phyloP scores from a whole-genome alignment of 1,284 basidiomycete genomes.

The Trichosporon sp. region DNA sequence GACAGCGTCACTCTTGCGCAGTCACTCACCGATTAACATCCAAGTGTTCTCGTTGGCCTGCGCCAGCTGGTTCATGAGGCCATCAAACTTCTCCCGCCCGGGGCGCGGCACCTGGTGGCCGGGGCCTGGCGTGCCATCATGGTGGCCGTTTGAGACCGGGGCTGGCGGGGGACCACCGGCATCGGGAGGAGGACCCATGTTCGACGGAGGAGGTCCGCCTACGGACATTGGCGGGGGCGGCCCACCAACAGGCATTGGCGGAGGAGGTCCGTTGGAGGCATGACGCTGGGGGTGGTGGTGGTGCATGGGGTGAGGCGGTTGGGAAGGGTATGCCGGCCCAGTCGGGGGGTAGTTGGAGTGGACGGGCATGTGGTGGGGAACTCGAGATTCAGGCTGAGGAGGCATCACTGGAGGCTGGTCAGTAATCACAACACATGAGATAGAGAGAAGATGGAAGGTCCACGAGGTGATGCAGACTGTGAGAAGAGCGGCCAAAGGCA shows the following conservation, averaged over 20 bases:
- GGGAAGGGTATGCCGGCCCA: conserved; percentile 29
- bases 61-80: conserved; percentile 60
- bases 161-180: conserved; percentile 26
- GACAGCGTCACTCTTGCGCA: neutral
- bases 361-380: conserved; percentile 33
- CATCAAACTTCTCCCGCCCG: conserved; percentile 48
- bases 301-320: conserved; percentile 33
- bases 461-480: neutral
- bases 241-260: conserved; percentile 32
- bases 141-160: conserved; percentile 40
- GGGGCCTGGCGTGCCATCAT: conserved; percentile 26
- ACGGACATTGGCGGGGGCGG: conserved; percentile 37
- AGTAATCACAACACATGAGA: neutral
- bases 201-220: conserved; percentile 29
- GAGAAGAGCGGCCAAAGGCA: neutral
- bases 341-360: conserved; percentile 33
- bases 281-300: conserved; percentile 38
- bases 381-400: conserved; percentile 27
- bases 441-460: neutral
- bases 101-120: conserved; percentile 32
- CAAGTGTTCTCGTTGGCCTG: conserved; percentile 88
- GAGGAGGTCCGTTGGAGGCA: conserved; percentile 40
- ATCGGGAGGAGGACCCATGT: conserved; percentile 34
- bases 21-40: conserved; percentile 76
- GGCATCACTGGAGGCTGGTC: conserved; percentile 19